These are phyloP conservation scores for Kodamaea arcana DNA, from an alignment of 1,139 yeast species.

Conservation along the genomic window DNA sequence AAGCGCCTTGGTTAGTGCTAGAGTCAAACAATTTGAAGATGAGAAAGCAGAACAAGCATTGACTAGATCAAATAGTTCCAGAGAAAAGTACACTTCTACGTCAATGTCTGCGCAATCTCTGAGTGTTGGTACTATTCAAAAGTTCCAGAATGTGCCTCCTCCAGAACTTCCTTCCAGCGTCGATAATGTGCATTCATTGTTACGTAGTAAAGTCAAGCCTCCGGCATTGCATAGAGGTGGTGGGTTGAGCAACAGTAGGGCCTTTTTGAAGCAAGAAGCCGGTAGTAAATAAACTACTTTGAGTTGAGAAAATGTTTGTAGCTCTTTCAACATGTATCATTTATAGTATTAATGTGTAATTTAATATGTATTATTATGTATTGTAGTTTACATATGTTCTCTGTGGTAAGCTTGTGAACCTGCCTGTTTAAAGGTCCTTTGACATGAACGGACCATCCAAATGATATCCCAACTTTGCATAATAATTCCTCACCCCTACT, in stretches of 20 bases:
- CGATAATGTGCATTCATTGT: conserved; percentile 35
- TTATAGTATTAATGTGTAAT: no score
- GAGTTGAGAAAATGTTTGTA: no score
- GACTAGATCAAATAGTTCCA: conserved; percentile 11
- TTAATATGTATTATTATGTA: no score
- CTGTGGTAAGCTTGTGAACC: conserved; percentile 13
- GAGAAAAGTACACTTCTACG: conserved; percentile 3
- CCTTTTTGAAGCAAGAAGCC: conserved; percentile 12
- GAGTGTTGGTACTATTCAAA: background rate
- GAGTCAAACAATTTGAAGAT: conserved; percentile 30
- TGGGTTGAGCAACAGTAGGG: conserved; percentile 15
- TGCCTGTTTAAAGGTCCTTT: no score
- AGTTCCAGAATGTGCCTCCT: conserved; percentile 3
- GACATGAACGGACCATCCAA: conserved; percentile 98
- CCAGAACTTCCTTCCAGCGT: conserved; percentile 13
- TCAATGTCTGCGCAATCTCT: conserved; percentile 2
- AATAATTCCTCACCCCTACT: conserved; percentile 95
- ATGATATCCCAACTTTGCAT: conserved; percentile 84
- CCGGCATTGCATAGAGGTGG: conserved; percentile 46
- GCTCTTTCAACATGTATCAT: no score
- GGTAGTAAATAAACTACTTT: no score
- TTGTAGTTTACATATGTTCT: background rate
- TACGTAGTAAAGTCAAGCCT: conserved; percentile 37
- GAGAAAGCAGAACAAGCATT: conserved; percentile 16
- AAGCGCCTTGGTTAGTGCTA: conserved; percentile 34